Evolutionary conservation across 1,284 basidiomycete genomes (phyloP).

Genomic region (Cryptococcus sp.): DNA sequence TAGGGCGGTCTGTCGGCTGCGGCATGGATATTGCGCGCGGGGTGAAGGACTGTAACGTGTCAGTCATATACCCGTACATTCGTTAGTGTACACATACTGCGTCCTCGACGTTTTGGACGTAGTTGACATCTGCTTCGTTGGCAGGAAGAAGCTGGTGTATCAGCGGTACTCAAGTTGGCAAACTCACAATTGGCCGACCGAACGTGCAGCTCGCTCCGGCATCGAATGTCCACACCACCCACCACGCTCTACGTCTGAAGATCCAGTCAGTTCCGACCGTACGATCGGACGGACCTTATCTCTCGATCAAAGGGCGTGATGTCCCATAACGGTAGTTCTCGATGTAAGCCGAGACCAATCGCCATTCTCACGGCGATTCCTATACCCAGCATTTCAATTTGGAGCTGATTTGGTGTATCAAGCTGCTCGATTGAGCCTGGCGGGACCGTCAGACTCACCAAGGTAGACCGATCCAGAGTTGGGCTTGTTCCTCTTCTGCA

Average conservation of each 20-base stretch:
- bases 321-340: constrained; percentile 27
- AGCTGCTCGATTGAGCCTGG: too few species aligned
- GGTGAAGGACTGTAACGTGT: constrained; percentile 14
- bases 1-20: constrained; percentile 9
- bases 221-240: constrained; percentile 33
- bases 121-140: constrained; percentile 20
- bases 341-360: constrained; percentile 35
- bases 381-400: too few species aligned
- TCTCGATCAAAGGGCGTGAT: constrained; percentile 36
- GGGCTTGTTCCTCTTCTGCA: constrained; percentile 33
- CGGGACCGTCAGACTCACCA: too few species aligned
- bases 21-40: constrained; percentile 14
- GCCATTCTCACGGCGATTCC: constrained; percentile 38
- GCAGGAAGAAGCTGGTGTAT: constrained; percentile 20
- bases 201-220: constrained; percentile 32
- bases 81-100: too few species aligned
- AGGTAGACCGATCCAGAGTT: constrained; percentile 30
- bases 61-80: too few species aligned
- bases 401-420: too few species aligned
- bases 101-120: constrained; percentile 22
- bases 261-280: not conserved
- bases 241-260: constrained; percentile 32
- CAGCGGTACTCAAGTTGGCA: constrained; percentile 58
- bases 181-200: constrained; percentile 30
- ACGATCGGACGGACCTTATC: constrained; percentile 8